Percentiles rank a stretch among this genome's conserved stretches.
phyloP scores from a whole-genome alignment of 805 yeast genomes.

The Candida schatavii region DNA sequence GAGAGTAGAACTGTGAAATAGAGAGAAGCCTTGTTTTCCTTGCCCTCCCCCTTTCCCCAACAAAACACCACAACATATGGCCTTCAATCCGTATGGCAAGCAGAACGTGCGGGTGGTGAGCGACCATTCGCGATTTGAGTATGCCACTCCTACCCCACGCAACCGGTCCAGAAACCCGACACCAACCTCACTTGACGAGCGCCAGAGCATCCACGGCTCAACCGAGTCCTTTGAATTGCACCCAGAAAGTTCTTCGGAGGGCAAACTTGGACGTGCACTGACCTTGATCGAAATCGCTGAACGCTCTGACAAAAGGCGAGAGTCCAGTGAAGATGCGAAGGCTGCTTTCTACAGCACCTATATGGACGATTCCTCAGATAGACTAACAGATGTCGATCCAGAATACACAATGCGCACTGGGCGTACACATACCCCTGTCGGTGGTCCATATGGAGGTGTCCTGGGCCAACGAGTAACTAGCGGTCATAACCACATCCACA shows the following conservation, averaged over 20 bases:
- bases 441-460: not conserved
- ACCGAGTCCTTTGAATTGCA: slow-evolving; percentile 1
- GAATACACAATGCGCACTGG: not conserved
- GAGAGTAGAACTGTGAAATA: not conserved
- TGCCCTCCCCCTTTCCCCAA: not conserved
- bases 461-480: too few species aligned
- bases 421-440: not conserved
- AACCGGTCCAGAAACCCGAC: slow-evolving; percentile 31
- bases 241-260: not conserved
- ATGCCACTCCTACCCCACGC: slow-evolving; percentile 21
- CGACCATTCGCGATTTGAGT: slow-evolving; percentile 33
- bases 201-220: slow-evolving; percentile 1
- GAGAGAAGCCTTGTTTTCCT: not conserved
- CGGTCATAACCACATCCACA: too few species aligned
- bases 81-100: slow-evolving; percentile 20
- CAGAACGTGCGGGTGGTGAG: slow-evolving; percentile 25
- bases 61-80: slow-evolving; percentile 3
- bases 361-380: slow-evolving; percentile 1
- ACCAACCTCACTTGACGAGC: slow-evolving; percentile 21
- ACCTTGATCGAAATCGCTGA: slow-evolving; percentile 5
- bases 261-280: not conserved
- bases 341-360: slow-evolving; percentile 3
- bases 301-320: not conserved
- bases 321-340: slow-evolving; percentile 8
- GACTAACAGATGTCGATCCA: not conserved